Evolutionary conservation across 2,329 filamentous ascomycete genomes (phyloP).

Genomic region (Paracorniculantispora psalliotae): DNA sequence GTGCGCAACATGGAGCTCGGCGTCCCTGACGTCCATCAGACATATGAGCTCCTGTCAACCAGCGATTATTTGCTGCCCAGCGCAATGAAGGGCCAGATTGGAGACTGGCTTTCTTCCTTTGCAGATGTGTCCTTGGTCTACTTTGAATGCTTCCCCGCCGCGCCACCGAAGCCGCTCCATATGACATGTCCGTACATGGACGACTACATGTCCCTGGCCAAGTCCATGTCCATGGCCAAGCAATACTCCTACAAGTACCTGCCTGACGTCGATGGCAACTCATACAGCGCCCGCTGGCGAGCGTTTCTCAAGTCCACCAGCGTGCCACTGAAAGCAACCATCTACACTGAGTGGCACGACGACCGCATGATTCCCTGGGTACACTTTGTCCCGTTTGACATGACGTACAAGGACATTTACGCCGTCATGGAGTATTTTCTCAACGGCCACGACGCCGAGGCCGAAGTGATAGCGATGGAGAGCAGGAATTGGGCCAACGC

Average conservation of each 20-base stretch:
- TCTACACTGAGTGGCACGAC: conserved; percentile 35
- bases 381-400: conserved; percentile 60
- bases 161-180: neutral
- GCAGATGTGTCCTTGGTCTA: conserved; percentile 25
- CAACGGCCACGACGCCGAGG: conserved; percentile 35
- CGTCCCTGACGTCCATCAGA: neutral
- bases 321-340: neutral
- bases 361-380: conserved; percentile 54
- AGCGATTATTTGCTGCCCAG: neutral
- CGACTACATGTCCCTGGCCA: conserved; percentile 9
- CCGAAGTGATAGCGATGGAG: conserved; percentile 44
- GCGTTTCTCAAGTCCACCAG: conserved; percentile 1
- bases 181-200: neutral
- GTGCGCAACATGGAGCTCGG: conserved; percentile 30
- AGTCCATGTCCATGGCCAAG: conserved; percentile 25
- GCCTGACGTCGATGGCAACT: conserved; percentile 35
- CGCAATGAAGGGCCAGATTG: conserved; percentile 15
- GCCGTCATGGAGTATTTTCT: conserved; percentile 54
- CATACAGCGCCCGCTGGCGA: conserved; percentile 33
- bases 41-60: neutral
- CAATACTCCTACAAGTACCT: conserved; percentile 44
- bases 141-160: conserved; percentile 19
- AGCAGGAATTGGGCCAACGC: conserved; percentile 49
- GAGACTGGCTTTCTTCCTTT: conserved; percentile 22
- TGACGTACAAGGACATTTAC: conserved; percentile 53